Percentiles rank a stretch among this genome's conserved stretches.
Conservation (phyloP, 2,329 filamentous ascomycete genomes). For the Drechslera avenae region DNA sequence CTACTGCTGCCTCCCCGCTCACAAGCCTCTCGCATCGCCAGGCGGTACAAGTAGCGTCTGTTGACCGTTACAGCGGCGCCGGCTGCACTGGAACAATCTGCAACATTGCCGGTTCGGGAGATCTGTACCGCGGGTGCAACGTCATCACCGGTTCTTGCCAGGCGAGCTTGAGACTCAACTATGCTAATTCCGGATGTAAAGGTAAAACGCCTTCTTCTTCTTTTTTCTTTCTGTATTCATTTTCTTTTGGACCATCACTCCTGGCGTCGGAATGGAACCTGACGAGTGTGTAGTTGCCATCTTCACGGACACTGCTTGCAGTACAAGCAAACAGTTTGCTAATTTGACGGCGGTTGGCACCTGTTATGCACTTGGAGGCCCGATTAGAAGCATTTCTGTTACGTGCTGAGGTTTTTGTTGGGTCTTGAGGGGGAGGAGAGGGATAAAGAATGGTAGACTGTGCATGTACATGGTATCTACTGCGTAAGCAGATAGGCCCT, state of each 20-base stretch:
- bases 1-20: constrained; percentile 9
- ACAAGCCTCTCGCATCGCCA: constrained; percentile 9
- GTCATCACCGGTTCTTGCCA: constrained; percentile 13
- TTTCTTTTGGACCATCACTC: no score
- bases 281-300: not conserved
- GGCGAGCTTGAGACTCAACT: constrained; percentile 16
- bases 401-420: no score
- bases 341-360: no score
- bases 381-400: no score
- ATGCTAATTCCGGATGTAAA: constrained; percentile 18
- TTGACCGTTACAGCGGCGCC: constrained; percentile 19
- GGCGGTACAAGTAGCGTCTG: constrained; percentile 11
- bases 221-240: no score
- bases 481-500: no score
- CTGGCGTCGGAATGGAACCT: no score
- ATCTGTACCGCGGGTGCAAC: constrained; percentile 20
- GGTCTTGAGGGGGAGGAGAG: no score
- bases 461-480: no score
- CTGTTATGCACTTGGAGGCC: no score
- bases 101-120: constrained; percentile 21
- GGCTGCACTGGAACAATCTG: constrained; percentile 18
- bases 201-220: constrained; percentile 1
- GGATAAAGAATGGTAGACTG: no score
- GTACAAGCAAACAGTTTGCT: no score
- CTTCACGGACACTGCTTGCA: not conserved